Base-by-base conservation (phyloP, 495 filamentous ascomycete genomes). In the Margaritispora aquatica region DNA sequence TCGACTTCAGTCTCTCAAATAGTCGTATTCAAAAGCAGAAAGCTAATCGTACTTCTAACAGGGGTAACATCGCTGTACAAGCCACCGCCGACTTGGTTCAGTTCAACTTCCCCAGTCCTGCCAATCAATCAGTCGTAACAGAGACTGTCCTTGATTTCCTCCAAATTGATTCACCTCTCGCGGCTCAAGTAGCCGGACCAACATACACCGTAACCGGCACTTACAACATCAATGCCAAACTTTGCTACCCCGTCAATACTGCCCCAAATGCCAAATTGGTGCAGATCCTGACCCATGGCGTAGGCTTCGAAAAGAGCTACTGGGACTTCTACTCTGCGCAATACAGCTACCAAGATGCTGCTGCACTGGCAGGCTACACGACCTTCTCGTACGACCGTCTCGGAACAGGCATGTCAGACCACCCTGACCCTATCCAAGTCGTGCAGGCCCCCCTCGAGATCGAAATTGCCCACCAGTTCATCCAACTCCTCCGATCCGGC, bases 301-400 rank as follows among this genome's bases (percentile, higher is more conserved):
- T 54, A 9, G 51, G 55, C 4, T 59, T 55, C 24, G 48, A 63
- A 19, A 24, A 41, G 27, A 34, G 9, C 17, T 63, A 63, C 29
- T 63, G 55, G 55, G 56, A 59, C 23, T 58, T 63, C 52, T 53
- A 58, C 44, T 46, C 23, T 24, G 13, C 36, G 1, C 49, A 51
- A 9, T 63, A 61, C 23, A 52, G 59, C 55, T 77, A 73, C 54
- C 59, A 74, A 50, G 72, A 76, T 31, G 59, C 60, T 26, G 68
- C 71, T 2, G 67, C 71, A 0, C 36, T 55, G 41, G 51, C 63
- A 29, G 73, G 75, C 19, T 74, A 74, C 54, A 64, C 73, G 15
- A 71, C 71, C 3, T 72, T 78, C 54, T 66, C 26, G 19, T 76
- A 75, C 61, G 74, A 76, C 63, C 75, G 74, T 13, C 66, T 78